These are phyloP conservation scores for Vitis cinerea DNA, from an alignment of 164 flowering plant genomes.

Conservation along the genomic window DNA sequence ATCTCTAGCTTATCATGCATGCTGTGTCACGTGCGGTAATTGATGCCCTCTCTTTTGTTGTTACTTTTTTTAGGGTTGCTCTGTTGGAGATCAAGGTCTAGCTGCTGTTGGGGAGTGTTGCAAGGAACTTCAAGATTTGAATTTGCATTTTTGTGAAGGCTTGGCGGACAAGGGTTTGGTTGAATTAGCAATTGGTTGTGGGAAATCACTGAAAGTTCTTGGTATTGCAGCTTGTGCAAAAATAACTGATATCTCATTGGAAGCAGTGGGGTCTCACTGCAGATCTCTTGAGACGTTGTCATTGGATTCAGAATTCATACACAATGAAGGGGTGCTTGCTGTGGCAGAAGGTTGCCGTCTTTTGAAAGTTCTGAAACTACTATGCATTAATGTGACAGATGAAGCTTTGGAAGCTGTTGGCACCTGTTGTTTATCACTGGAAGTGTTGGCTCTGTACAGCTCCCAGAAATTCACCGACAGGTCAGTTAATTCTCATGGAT, in stretches of 20 bases:
- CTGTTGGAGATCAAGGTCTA: constrained; percentile 80
- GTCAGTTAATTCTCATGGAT: constrained; percentile 32
- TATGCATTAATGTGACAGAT: constrained; percentile 78
- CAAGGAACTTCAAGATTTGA: constrained; percentile 75
- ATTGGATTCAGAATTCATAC: constrained; percentile 74
- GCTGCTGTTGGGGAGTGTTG: constrained; percentile 78
- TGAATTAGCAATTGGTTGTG: constrained; percentile 61
- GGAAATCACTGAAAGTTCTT: constrained; percentile 64
- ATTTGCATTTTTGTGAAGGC: constrained; percentile 90
- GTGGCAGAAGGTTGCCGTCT: constrained; percentile 68
- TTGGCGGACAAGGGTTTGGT: constrained; percentile 72
- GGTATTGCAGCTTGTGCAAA: constrained; percentile 85
- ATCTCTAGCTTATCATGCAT: background rate
- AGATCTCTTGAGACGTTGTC: constrained; percentile 61
- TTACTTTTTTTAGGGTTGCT: constrained; percentile 66
- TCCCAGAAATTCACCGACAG: constrained; percentile 84
- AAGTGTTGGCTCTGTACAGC: constrained; percentile 68
- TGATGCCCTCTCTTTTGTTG: background rate
- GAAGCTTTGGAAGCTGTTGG: constrained; percentile 76
- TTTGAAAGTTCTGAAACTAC: constrained; percentile 73
- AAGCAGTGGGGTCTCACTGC: constrained; percentile 81
- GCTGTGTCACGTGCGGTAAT: background rate
- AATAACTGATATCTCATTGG: constrained; percentile 72
- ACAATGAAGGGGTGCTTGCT: constrained; percentile 68
- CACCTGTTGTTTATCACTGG: constrained; percentile 53